A percentile compares a stretch with the other conserved stretches of the same genome.
phyloP scores from a whole-genome alignment of 2,329 filamentous ascomycete species.

The Neoarthrinium moseri region DNA sequence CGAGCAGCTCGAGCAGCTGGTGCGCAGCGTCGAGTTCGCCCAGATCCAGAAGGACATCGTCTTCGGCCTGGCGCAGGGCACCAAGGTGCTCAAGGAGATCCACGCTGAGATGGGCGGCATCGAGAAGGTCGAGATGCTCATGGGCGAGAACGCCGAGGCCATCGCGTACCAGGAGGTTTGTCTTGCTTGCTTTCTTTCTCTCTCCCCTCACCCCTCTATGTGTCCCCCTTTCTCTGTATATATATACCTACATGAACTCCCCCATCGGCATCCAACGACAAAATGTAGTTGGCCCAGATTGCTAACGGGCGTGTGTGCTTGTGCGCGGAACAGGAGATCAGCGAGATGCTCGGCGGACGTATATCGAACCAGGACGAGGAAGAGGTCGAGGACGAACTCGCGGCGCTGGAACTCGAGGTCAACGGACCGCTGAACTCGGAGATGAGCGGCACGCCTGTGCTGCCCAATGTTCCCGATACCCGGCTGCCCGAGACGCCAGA shows the following conservation, averaged over 20 bases:
- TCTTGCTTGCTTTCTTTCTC: neutral
- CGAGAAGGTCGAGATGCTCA: slow-evolving; percentile 89
- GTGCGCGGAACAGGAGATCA: slow-evolving; percentile 70
- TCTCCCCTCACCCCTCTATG: neutral
- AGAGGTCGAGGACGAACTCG: slow-evolving; percentile 94
- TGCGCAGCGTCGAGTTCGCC: slow-evolving; percentile 89
- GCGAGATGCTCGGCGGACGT: slow-evolving; percentile 81
- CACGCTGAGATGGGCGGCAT: slow-evolving; percentile 94
- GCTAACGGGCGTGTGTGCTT: neutral
- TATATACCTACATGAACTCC: neutral
- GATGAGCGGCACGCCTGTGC: slow-evolving; percentile 23
- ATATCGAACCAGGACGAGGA: slow-evolving; percentile 96
- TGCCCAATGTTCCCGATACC: slow-evolving; percentile 27
- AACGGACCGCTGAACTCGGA: slow-evolving; percentile 40
- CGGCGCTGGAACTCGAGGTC: slow-evolving; percentile 69
- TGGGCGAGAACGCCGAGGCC: slow-evolving; percentile 89
- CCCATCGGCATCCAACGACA: neutral
- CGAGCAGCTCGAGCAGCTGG: slow-evolving; percentile 88
- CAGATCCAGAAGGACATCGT: slow-evolving; percentile 95
- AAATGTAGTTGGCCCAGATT: neutral
- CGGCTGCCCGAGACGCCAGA: slow-evolving; percentile 16
- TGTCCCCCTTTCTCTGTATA: neutral
- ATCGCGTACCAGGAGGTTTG: slow-evolving; percentile 82
- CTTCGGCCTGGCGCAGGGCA: slow-evolving; percentile 90
- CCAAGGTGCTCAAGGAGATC: slow-evolving; percentile 84